These are phyloP conservation scores for Chrysoporthe austroafricana DNA, from an alignment of 2,329 filamentous ascomycete species.

Conservation along the genomic window DNA sequence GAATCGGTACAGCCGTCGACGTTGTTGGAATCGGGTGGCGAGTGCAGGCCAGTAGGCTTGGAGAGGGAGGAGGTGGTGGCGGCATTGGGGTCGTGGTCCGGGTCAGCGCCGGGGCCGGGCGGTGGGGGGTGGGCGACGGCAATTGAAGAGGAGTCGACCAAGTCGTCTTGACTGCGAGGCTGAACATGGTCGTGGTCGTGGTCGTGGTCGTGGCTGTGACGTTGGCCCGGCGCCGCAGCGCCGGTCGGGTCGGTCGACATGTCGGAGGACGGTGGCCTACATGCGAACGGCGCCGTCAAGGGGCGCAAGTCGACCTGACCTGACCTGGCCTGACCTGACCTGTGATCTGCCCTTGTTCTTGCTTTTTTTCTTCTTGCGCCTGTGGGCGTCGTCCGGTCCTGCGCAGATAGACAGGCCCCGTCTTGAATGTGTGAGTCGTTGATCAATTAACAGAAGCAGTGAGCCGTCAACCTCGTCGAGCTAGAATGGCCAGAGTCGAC, in stretches of 20 bases:
- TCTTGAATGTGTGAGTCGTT: neutral
- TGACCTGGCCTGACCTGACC: neutral
- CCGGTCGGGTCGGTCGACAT: slow-evolving; percentile 62
- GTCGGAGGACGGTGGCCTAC: slow-evolving; percentile 44
- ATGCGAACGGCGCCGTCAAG: slow-evolving; percentile 43
- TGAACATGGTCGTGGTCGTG: slow-evolving; percentile 34
- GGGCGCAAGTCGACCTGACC: slow-evolving; percentile 10
- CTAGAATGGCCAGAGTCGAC: neutral
- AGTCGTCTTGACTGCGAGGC: slow-evolving; percentile 55
- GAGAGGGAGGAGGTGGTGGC: slow-evolving; percentile 35
- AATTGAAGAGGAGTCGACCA: slow-evolving; percentile 34
- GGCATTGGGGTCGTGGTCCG: slow-evolving; percentile 27
- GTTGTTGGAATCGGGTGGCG: slow-evolving; percentile 67
- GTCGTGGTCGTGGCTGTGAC: slow-evolving; percentile 16
- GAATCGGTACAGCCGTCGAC: slow-evolving; percentile 62
- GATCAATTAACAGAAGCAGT: slow-evolving; percentile 4
- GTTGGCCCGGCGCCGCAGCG: slow-evolving; percentile 45
- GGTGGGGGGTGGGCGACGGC: slow-evolving; percentile 40
- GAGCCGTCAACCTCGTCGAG: neutral
- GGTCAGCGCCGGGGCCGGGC: slow-evolving; percentile 32
- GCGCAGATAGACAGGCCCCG: neutral
- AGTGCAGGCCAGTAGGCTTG: slow-evolving; percentile 58
- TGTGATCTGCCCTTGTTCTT: neutral
- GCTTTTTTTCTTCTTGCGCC: neutral
- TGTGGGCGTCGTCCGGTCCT: neutral